Conservation (phyloP, 1,139 yeast species). For the Arxiozyma bovina region DNA sequence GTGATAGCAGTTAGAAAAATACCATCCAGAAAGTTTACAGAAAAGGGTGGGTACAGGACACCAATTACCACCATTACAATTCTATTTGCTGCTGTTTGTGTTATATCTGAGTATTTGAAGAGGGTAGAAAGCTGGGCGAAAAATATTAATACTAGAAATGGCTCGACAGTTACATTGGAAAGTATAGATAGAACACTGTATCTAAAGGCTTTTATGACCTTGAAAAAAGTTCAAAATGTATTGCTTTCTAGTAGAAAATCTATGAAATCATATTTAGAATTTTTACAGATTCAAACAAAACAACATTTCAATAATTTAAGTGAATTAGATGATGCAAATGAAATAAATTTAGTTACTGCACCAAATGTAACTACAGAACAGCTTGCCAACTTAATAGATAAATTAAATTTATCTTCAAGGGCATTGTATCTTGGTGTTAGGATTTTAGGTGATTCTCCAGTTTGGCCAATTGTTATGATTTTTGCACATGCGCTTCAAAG, state of each 20-base stretch:
- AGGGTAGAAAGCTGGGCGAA: slow-evolving; percentile 46
- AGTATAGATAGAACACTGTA: slow-evolving; percentile 32
- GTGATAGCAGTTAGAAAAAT: slow-evolving; percentile 55
- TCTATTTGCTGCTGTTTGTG: slow-evolving; percentile 50
- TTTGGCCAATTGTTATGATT: slow-evolving; percentile 72
- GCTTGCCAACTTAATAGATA: slow-evolving; percentile 38
- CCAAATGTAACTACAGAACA: slow-evolving; percentile 36
- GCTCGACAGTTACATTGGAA: slow-evolving; percentile 13
- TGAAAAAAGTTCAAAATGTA: slow-evolving; percentile 50
- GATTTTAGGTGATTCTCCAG: slow-evolving; percentile 73
- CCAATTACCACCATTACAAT: slow-evolving; percentile 69
- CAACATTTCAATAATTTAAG: slow-evolving; percentile 32
- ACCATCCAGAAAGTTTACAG: slow-evolving; percentile 34
- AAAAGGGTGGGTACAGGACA: slow-evolving; percentile 48
- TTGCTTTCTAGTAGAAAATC: slow-evolving; percentile 40
- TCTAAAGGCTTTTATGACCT: slow-evolving; percentile 33
- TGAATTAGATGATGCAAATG: slow-evolving; percentile 27
- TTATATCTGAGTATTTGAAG: slow-evolving; percentile 54
- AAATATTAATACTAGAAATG: slow-evolving; percentile 16
- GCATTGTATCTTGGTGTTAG: slow-evolving; percentile 61
- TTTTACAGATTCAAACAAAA: slow-evolving; percentile 45
- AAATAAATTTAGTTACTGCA: slow-evolving; percentile 37
- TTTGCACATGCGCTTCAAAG: slow-evolving; percentile 71
- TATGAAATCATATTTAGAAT: slow-evolving; percentile 45
- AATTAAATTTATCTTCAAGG: slow-evolving; percentile 47